phyloP scores from a whole-genome alignment of 2,329 filamentous ascomycete species.

The Monosporascus ibericus region DNA sequence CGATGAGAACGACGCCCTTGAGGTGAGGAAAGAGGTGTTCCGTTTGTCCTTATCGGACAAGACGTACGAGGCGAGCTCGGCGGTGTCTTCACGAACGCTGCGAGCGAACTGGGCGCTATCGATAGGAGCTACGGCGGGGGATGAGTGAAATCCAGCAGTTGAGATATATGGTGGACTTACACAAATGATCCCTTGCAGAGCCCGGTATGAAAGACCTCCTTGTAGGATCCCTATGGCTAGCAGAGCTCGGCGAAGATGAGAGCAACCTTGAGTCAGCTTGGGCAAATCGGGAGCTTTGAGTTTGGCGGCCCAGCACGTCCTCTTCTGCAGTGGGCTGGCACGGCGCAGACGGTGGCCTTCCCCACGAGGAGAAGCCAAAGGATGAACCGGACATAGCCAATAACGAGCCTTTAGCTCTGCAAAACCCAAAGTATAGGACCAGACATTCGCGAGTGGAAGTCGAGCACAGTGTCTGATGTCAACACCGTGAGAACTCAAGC shows the following conservation, averaged over 20 bases:
- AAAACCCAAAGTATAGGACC: constrained; percentile 4
- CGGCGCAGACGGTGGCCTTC: constrained; percentile 30
- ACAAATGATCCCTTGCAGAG: constrained; percentile 52
- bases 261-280: constrained; percentile 19
- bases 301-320: constrained; percentile 19
- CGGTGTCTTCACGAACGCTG: constrained; percentile 78
- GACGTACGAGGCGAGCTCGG: constrained; percentile 77
- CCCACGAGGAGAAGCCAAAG: constrained; percentile 43
- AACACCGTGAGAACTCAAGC: neutral
- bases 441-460: constrained; percentile 6
- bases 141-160: constrained; percentile 9
- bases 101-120: constrained; percentile 71
- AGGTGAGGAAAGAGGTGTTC: constrained; percentile 39
- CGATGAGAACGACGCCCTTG: constrained; percentile 29
- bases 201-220: constrained; percentile 67
- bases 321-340: constrained; percentile 26
- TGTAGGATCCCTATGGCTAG: constrained; percentile 56
- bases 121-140: constrained; percentile 36
- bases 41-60: constrained; percentile 55
- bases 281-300: constrained; percentile 10
- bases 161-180: constrained; percentile 31
- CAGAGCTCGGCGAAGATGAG: constrained; percentile 31
- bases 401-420: constrained; percentile 8
- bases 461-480: constrained; percentile 3
- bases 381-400: constrained; percentile 40